A percentile compares a stretch with the other conserved stretches of the same genome.
phyloP scores from a whole-genome alignment of 2,329 filamentous ascomycete genomes.

The Elsinoe australis region DNA sequence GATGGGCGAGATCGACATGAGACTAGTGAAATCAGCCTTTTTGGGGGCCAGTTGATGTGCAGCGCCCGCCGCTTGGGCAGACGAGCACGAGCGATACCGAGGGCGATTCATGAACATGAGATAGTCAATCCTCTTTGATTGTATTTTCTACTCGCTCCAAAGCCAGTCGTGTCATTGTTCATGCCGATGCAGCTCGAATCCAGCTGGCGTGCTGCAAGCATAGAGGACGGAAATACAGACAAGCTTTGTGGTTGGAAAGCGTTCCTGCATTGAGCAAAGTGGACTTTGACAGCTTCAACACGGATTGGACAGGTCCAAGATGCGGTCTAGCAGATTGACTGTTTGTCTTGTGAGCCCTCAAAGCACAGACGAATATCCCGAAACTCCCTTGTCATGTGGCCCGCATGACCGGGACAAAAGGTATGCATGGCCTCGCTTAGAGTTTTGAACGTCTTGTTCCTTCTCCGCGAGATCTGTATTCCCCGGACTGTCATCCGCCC shows the following conservation, averaged over 20 bases:
- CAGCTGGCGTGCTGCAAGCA: not conserved
- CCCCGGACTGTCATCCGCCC: too few relatives aligned
- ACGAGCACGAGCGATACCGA: not conserved
- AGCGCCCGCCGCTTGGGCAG: not conserved
- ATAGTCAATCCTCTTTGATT: not conserved
- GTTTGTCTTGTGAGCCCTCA: not conserved
- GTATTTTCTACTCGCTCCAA: not conserved
- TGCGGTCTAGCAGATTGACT: not conserved
- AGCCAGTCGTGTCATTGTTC: constrained; percentile 11
- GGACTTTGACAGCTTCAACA: not conserved
- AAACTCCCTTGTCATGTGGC: not conserved
- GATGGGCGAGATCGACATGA: constrained; percentile 7
- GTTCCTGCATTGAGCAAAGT: constrained; percentile 12
- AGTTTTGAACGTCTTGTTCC: too few relatives aligned
- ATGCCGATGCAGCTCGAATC: not conserved
- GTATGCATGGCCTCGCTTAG: too few relatives aligned
- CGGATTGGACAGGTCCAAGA: not conserved
- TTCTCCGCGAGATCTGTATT: too few relatives aligned
- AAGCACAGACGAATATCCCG: constrained; percentile 4
- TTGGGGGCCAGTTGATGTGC: not conserved
- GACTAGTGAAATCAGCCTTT: constrained; percentile 10
- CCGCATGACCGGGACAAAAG: too few relatives aligned
- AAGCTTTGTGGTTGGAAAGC: not conserved
- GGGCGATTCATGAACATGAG: constrained; percentile 8
- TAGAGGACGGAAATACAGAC: not conserved